Conservation (phyloP, 345 rosid species). For the Brassica rapa region DNA sequence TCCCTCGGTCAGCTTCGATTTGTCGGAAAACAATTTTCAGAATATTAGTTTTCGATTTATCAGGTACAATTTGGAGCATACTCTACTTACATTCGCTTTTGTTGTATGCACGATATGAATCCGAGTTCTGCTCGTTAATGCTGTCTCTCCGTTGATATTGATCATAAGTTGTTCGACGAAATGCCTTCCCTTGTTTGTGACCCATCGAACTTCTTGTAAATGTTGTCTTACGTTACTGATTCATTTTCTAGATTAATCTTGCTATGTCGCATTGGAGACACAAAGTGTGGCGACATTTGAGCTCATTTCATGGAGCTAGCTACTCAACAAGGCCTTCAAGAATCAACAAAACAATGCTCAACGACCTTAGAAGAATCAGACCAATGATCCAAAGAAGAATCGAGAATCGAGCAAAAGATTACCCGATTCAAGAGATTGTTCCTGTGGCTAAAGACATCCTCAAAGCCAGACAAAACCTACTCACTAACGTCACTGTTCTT, state of each 20-base stretch:
- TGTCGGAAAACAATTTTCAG: background rate
- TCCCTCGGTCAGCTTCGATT: background rate
- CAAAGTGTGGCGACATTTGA: conserved; percentile 25
- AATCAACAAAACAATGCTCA: conserved; percentile 51
- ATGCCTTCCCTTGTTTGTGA: background rate
- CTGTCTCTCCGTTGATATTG: background rate
- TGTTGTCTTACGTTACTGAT: conserved; percentile 8
- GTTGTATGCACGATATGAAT: background rate
- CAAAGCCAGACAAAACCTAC: conserved; percentile 51
- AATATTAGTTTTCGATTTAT: background rate
- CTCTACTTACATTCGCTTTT: background rate
- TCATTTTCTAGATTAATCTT: conserved; percentile 18
- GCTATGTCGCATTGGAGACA: conserved; percentile 40
- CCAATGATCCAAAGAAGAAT: conserved; percentile 82
- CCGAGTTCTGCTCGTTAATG: background rate
- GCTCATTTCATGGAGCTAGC: conserved; percentile 22
- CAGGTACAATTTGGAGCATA: background rate
- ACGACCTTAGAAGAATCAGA: conserved; percentile 62
- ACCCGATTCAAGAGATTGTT: conserved; percentile 58
- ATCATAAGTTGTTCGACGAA: conserved; percentile 30
- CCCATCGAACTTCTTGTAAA: background rate
- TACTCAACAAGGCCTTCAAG: conserved; percentile 37
- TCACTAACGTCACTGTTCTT: conserved; percentile 60
- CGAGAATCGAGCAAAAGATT: conserved; percentile 65
- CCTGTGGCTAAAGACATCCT: conserved; percentile 76